phyloP scores from a whole-genome alignment of 1,139 yeast species.

The Eremothecium gossypii region DNA sequence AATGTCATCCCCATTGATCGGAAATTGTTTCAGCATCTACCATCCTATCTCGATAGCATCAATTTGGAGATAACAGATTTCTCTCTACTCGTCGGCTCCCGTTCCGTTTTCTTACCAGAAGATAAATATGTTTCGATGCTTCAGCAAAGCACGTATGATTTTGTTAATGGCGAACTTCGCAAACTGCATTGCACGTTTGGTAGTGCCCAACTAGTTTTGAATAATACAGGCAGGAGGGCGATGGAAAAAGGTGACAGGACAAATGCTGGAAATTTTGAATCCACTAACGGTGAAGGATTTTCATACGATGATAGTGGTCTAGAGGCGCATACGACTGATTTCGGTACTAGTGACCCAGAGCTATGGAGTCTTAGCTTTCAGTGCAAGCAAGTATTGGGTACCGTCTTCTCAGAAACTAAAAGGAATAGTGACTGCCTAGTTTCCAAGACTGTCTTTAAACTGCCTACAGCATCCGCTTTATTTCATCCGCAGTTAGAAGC shows the following conservation, averaged over 20 bases:
- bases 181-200: constrained; percentile 28
- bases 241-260: not conserved
- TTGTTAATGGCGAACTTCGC: constrained; percentile 36
- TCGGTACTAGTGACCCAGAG: constrained; percentile 19
- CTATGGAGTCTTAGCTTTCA: constrained; percentile 22
- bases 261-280: not conserved
- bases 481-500: constrained; percentile 24
- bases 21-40: constrained; percentile 35
- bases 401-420: constrained; percentile 29
- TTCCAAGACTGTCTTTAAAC: constrained; percentile 28
- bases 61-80: constrained; percentile 32
- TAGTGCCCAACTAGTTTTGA: constrained; percentile 16
- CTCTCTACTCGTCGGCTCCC: constrained; percentile 41
- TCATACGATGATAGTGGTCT: constrained; percentile 29
- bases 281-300: constrained; percentile 7
- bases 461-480: constrained; percentile 21
- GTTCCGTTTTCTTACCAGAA: constrained; percentile 50
- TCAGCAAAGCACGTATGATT: constrained; percentile 35
- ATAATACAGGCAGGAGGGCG: not conserved
- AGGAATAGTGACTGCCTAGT: constrained; percentile 21
- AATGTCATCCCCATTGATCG: constrained; percentile 12
- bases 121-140: constrained; percentile 31
- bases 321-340: constrained; percentile 26
- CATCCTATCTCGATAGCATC: constrained; percentile 39
- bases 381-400: constrained; percentile 21